phyloP scores from a whole-genome alignment of 1,284 basidiomycete genomes.

The Ustilago shanxiensis region DNA sequence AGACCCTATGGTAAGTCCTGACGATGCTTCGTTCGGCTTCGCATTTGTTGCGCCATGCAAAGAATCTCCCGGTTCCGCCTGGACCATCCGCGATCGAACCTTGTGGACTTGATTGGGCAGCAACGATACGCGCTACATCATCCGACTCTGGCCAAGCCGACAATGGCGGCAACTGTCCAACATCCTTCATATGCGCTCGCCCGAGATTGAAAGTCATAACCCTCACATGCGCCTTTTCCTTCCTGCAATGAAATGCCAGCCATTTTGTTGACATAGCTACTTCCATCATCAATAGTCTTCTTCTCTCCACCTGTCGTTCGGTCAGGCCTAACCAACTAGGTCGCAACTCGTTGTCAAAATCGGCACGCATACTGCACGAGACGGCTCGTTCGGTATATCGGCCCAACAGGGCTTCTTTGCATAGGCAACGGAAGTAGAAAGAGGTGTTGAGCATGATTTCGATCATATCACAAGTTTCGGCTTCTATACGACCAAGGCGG shows the following conservation, averaged over 20 bases:
- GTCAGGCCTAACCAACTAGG: constrained; percentile 28
- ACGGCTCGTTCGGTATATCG: constrained; percentile 27
- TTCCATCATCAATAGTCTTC: constrained; percentile 23
- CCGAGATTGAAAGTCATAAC: constrained; percentile 24
- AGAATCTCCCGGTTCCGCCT: neutral
- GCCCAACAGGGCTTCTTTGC: constrained; percentile 15
- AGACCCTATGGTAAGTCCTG: constrained; percentile 9
- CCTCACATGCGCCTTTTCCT: neutral
- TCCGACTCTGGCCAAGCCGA: constrained; percentile 27
- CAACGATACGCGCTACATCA: constrained; percentile 2
- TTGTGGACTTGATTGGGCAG: constrained; percentile 6
- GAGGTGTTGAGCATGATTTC: constrained; percentile 29
- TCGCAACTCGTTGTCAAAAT: constrained; percentile 28
- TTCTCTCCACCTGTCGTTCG: constrained; percentile 22
- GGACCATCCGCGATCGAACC: neutral
- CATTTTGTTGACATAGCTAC: constrained; percentile 19
- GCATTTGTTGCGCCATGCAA: constrained; percentile 17
- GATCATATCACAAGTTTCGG: constrained; percentile 29
- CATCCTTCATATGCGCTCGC: constrained; percentile 4
- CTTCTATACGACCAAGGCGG: constrained; percentile 17
- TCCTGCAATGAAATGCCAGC: constrained; percentile 32
- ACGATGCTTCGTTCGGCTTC: constrained; percentile 17
- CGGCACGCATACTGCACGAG: constrained; percentile 12
- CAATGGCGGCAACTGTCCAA: constrained; percentile 26
- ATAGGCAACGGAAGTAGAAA: constrained; percentile 38